A percentile compares a stretch with the other conserved stretches of the same genome.
These are phyloP conservation scores for Daldinia decipiens DNA, from an alignment of 495 filamentous ascomycete species.

Conservation along the genomic window DNA sequence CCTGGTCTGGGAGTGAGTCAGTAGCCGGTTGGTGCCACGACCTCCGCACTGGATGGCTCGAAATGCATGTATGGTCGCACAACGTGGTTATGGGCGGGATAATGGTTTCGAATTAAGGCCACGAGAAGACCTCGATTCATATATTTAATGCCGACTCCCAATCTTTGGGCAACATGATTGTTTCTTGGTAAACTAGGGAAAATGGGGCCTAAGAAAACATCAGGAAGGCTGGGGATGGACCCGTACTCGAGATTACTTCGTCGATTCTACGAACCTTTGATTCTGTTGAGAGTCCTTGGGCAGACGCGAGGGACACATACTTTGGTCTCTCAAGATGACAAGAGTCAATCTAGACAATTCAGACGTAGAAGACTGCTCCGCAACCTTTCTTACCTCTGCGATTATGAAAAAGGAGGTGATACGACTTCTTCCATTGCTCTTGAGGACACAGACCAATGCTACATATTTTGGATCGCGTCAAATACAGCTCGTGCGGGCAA, in stretches of 20 bases:
- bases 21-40: neutral
- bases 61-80: neutral
- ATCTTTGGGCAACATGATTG: neutral
- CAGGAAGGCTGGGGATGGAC: conserved; percentile 10
- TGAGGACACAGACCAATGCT: conserved; percentile 39
- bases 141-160: neutral
- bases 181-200: neutral
- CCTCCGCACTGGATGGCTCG: neutral
- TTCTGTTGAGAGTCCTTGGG: conserved; percentile 46
- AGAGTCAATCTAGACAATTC: conserved; percentile 1
- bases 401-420: conserved; percentile 50
- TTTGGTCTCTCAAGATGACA: conserved; percentile 12
- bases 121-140: neutral
- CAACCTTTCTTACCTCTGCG: conserved; percentile 51
- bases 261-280: conserved; percentile 52
- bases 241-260: conserved; percentile 33
- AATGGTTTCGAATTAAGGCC: neutral
- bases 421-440: conserved; percentile 48
- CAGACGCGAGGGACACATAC: conserved; percentile 44
- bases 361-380: conserved; percentile 39
- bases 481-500: conserved; percentile 25
- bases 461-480: conserved; percentile 50
- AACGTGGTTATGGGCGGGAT: neutral
- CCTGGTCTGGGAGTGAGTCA: neutral
- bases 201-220: neutral